Evolutionary conservation across 345 rosid genomes (phyloP).

Genomic region (Melaleuca alternifolia): DNA sequence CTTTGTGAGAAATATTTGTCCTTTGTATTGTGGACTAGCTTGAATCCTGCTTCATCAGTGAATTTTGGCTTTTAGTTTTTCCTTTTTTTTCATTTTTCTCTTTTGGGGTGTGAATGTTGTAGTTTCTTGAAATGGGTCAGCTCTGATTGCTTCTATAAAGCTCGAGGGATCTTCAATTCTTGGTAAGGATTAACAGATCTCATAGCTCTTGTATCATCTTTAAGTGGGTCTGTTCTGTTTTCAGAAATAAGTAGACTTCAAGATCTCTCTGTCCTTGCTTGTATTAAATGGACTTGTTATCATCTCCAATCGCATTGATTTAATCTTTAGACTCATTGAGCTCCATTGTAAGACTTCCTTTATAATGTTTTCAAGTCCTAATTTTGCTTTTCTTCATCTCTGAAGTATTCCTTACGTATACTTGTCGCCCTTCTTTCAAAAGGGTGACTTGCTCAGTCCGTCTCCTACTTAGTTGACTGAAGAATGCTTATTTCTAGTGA

Average conservation of each 20-base stretch:
- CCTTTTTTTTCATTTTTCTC: not conserved
- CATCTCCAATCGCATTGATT: not conserved
- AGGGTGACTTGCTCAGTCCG: slow-evolving; percentile 2
- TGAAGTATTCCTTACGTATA: slow-evolving; percentile 1
- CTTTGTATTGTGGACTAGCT: not conserved
- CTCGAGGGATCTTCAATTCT: not conserved
- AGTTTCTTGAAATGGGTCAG: not conserved
- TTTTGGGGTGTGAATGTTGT: not conserved
- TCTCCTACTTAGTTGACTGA: slow-evolving; percentile 1
- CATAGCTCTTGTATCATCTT: not conserved
- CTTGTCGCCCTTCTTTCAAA: slow-evolving; percentile 2
- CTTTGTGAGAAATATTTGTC: not conserved
- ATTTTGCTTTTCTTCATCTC: not conserved
- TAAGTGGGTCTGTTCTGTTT: not conserved
- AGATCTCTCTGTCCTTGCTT: not conserved
- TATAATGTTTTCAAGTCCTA: not conserved
- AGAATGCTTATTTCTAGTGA: slow-evolving; percentile 26
- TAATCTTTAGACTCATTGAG: not conserved
- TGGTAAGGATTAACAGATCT: not conserved
- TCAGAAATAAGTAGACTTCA: not conserved
- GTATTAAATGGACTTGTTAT: not conserved
- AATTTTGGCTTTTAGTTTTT: not conserved
- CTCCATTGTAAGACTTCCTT: not conserved
- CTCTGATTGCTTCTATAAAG: not conserved
- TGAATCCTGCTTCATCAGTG: not conserved